Conservation (phyloP, 148 eudicot species). For the Fallopia convolvulus region DNA sequence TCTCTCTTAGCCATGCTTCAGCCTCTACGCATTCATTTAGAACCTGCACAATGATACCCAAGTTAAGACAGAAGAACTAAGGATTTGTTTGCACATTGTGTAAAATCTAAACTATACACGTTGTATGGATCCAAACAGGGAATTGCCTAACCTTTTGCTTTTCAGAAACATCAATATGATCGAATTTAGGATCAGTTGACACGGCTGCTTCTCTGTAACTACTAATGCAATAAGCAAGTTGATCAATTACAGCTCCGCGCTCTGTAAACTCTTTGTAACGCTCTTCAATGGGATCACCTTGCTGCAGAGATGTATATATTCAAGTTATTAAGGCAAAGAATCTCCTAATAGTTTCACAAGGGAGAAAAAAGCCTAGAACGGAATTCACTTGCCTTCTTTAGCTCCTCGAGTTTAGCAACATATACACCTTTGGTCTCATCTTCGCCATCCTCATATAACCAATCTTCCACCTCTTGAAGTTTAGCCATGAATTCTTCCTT, state of each 20-base stretch:
- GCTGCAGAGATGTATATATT: conserved; percentile 27
- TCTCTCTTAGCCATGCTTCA: conserved; percentile 86
- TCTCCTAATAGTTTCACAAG: neutral
- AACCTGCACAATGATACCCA: conserved; percentile 29
- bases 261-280: conserved; percentile 69
- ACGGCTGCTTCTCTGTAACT: conserved; percentile 69
- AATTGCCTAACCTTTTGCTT: conserved; percentile 56
- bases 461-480: conserved; percentile 86
- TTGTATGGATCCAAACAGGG: too few species aligned
- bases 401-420: conserved; percentile 84
- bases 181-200: conserved; percentile 70
- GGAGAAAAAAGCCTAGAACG: neutral
- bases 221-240: conserved; percentile 42
- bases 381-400: conserved; percentile 48
- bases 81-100: too few species aligned
- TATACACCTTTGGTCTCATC: conserved; percentile 91
- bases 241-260: conserved; percentile 56
- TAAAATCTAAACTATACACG: too few species aligned
- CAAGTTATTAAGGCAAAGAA: neutral
- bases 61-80: neutral
- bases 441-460: conserved; percentile 96
- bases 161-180: conserved; percentile 75
- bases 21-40: conserved; percentile 59
- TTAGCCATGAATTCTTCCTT: conserved; percentile 55
- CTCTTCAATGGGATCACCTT: conserved; percentile 84